Conservation (phyloP, 371 early-diverging fungal species). For the Saksenaea vasiformis region DNA sequence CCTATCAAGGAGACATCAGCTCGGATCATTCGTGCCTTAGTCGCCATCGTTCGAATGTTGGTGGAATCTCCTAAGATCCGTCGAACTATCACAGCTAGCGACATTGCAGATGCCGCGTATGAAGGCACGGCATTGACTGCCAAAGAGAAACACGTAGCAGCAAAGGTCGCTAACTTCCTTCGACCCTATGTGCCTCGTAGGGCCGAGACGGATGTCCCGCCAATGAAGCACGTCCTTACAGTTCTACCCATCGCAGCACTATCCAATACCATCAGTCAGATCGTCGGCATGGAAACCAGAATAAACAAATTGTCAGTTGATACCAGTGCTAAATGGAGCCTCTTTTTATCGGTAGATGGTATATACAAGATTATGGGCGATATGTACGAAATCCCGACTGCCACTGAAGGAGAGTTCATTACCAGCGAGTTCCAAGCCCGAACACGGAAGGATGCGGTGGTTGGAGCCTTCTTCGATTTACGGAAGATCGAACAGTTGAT, state of each 20-base stretch:
- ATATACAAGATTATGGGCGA: background rate
- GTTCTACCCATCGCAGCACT: background rate
- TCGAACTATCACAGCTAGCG: no score
- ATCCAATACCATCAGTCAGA: background rate
- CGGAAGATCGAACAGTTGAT: background rate
- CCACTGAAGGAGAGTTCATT: background rate
- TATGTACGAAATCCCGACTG: background rate
- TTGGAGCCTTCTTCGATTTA: background rate
- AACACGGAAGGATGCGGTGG: background rate
- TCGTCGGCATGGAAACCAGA: background rate
- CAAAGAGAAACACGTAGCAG: no score
- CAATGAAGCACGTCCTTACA: no score
- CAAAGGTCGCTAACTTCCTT: no score
- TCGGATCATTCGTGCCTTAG: no score
- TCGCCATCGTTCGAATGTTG: no score
- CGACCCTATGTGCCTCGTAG: no score
- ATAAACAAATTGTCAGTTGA: background rate
- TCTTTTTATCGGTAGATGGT: background rate
- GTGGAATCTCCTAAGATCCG: no score
- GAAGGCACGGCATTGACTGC: no score
- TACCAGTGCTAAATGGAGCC: background rate
- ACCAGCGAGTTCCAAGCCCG: background rate
- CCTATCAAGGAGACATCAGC: background rate
- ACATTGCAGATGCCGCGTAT: no score
- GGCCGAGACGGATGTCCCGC: no score